Conservation (phyloP, 2,329 filamentous ascomycete genomes). For the Aphanocladium album region DNA sequence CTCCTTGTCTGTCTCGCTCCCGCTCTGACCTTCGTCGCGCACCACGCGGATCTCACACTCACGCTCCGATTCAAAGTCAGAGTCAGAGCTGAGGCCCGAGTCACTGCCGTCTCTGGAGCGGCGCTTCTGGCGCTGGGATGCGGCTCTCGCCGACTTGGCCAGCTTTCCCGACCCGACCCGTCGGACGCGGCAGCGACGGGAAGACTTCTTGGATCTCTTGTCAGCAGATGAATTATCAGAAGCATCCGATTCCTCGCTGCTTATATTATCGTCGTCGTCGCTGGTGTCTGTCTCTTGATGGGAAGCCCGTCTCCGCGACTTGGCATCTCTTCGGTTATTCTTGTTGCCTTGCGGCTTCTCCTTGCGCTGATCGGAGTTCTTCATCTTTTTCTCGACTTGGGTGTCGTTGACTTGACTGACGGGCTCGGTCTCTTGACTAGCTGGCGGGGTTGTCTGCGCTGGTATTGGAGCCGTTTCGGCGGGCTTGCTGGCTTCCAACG, state of each 20-base stretch:
- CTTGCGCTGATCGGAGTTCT: background rate
- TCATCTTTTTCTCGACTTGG: background rate
- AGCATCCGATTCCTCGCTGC: conserved; percentile 6
- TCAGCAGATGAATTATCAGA: background rate
- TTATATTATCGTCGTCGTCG: background rate
- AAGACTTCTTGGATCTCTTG: background rate
- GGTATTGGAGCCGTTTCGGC: background rate
- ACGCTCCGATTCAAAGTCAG: conserved; percentile 19
- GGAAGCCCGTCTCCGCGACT: background rate
- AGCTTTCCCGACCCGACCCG: background rate
- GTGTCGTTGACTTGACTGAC: background rate
- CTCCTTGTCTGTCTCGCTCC: conserved; percentile 3
- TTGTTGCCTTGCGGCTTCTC: background rate
- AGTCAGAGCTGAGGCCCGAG: conserved; percentile 22
- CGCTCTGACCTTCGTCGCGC: conserved; percentile 16
- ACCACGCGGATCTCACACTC: conserved; percentile 17
- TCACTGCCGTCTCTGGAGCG: conserved; percentile 14
- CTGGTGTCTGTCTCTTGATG: conserved; percentile 2
- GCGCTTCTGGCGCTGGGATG: background rate
- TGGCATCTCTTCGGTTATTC: background rate
- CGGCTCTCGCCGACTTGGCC: background rate
- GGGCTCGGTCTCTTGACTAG: background rate
- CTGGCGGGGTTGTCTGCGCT: background rate
- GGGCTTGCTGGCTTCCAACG: background rate
- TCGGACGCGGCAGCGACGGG: conserved; percentile 1